A percentile compares a stretch with the other conserved stretches of the same genome.
phyloP scores from a whole-genome alignment of 176 grass and related monocot species.

The Ampelocalamus luodianensis region DNA sequence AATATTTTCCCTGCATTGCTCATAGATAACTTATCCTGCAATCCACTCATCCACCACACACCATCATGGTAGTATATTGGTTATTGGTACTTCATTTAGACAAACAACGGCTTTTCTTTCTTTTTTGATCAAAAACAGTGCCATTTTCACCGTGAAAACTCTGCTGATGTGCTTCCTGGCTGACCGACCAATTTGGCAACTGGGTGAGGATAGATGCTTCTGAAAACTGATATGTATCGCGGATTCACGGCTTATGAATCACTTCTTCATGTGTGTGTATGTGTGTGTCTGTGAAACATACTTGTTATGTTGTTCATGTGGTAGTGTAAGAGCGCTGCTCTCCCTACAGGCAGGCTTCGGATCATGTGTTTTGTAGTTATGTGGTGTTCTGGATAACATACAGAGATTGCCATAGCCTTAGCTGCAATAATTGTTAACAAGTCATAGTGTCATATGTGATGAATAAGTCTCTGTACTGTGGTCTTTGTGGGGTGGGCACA shows the following conservation, averaged over 20 bases:
- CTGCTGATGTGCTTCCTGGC: neutral
- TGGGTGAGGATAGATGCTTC: neutral
- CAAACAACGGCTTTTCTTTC: neutral
- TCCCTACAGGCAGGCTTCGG: neutral
- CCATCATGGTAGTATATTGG: neutral
- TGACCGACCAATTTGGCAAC: neutral
- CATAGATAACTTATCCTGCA: neutral
- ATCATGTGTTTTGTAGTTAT: neutral
- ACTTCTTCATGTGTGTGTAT: neutral
- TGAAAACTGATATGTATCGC: neutral
- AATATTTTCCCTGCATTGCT: neutral
- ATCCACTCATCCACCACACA: neutral
- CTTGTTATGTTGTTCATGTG: neutral
- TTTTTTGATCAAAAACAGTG: neutral
- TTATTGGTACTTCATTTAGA: neutral
- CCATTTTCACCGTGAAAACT: neutral
- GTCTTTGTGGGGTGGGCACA: no score
- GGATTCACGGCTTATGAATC: neutral
- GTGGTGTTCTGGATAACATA: neutral
- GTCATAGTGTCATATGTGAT: neutral
- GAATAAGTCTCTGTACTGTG: no score
- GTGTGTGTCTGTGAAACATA: neutral
- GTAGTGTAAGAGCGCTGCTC: neutral
- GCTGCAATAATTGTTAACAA: neutral
- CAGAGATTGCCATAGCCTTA: neutral